These are phyloP conservation scores for Mitragyna speciosa DNA, from an alignment of 257 asterid genomes.

Conservation along the genomic window DNA sequence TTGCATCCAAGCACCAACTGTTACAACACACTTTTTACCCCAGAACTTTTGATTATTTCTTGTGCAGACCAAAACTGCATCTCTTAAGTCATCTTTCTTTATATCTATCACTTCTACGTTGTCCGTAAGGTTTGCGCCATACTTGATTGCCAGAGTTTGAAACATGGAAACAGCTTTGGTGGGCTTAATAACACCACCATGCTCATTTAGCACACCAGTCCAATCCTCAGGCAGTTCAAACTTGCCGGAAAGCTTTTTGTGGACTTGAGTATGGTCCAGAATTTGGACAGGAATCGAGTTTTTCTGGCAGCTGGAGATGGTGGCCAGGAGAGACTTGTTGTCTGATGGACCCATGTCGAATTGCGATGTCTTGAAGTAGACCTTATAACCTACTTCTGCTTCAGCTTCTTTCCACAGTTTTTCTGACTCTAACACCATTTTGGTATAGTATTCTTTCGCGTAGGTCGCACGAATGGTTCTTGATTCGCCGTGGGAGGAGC, in stretches of 20 bases:
- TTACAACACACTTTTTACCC: slow-evolving; percentile 63
- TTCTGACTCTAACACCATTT: slow-evolving; percentile 56
- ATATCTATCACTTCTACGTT: slow-evolving; percentile 44
- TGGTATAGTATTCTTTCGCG: slow-evolving; percentile 75
- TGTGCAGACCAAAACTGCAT: slow-evolving; percentile 41
- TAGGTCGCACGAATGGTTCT: slow-evolving; percentile 82
- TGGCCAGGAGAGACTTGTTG: slow-evolving; percentile 49
- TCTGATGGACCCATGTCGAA: slow-evolving; percentile 67
- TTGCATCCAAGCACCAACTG: slow-evolving; percentile 80
- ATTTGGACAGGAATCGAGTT: slow-evolving; percentile 50
- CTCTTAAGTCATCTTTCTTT: slow-evolving; percentile 24
- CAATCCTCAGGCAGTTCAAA: slow-evolving; percentile 60
- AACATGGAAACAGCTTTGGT: slow-evolving; percentile 92
- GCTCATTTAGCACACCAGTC: slow-evolving; percentile 63
- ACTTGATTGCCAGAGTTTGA: slow-evolving; percentile 65
- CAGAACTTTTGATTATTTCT: slow-evolving; percentile 30
- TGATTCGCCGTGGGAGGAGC: slow-evolving; percentile 99
- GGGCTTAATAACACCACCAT: slow-evolving; percentile 86
- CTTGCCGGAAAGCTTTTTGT: slow-evolving; percentile 40
- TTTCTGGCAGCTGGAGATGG: slow-evolving; percentile 55
- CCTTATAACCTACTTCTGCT: slow-evolving; percentile 71
- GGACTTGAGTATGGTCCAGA: slow-evolving; percentile 25
- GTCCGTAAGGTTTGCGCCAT: slow-evolving; percentile 67
- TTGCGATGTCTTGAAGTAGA: slow-evolving; percentile 68
- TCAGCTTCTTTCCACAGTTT: slow-evolving; percentile 68